These are phyloP conservation scores for Solanum okadae DNA, from an alignment of 257 asterid genomes.

Conservation along the genomic window DNA sequence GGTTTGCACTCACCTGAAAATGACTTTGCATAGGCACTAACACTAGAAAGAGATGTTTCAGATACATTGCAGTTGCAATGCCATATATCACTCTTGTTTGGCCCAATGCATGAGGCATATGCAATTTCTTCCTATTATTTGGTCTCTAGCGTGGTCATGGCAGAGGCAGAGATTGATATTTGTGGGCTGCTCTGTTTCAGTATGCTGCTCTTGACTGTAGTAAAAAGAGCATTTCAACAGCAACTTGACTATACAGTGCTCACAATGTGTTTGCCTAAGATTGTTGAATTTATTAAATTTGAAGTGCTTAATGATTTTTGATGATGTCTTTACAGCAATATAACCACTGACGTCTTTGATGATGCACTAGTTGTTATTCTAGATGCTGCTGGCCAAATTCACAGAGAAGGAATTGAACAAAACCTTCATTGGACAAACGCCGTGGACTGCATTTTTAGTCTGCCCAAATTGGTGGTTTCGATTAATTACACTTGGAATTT, in stretches of 20 bases:
- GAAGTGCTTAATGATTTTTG: neutral
- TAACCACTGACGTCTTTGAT: neutral
- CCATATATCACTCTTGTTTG: neutral
- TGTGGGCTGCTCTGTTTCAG: neutral
- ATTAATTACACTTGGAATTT: neutral
- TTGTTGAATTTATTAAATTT: neutral
- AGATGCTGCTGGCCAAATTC: neutral
- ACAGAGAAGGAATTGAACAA: neutral
- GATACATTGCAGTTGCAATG: neutral
- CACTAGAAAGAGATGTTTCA: neutral
- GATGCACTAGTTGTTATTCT: neutral
- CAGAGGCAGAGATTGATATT: neutral
- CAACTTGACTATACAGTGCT: neutral
- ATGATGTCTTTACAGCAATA: neutral
- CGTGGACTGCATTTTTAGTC: neutral
- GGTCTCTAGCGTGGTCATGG: neutral
- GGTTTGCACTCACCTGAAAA: neutral
- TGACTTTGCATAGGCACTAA: neutral
- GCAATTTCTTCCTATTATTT: neutral
- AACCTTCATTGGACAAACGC: neutral
- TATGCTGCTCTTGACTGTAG: neutral
- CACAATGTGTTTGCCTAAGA: neutral
- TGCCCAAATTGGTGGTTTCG: neutral
- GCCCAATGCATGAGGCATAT: neutral
- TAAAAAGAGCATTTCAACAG: neutral